Base-by-base conservation (phyloP, 306 rosid species). In the Betula pendula region DNA sequence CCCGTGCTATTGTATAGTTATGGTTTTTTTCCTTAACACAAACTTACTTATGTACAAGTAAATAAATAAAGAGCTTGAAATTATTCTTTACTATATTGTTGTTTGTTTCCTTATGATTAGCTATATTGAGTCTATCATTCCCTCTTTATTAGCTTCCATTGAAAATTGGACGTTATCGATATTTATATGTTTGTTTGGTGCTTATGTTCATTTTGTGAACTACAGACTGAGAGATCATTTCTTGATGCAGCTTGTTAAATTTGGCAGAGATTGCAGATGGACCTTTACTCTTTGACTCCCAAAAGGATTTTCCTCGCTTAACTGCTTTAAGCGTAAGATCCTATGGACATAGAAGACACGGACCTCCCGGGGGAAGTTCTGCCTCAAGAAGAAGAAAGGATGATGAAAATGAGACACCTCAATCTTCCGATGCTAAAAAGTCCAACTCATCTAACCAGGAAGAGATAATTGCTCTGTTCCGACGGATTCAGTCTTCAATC, bases 191-290 rank as follows among this genome's bases (percentile, higher is more conserved):
- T 74, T 16, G 11, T 48, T 70, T 67, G 68, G 33, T 24, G 68
- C 17, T 14, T 25, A 55, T 38, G 67, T 75, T 63, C 82, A 59
- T 72, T 56, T 86, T 80, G 69, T 44, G 52, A 76, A 68, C 33
- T 72, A 56, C 50, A 73, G 71, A 80, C 88, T 80, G 87, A 88
- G 81, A 74, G 85, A 55, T 70, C 78, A 80, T 81, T 75, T 78
- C 76, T 84, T 87, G 91, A 85, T 90, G 92, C 92, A 86, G 91
- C 90, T 85, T 88, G 71, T 88, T 86, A 70, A 84, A 85, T 88
- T 81, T 90, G 89, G 85, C 92, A 79, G 90, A 88, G 81, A 77
- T 85, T 85, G 87, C 87, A 75, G 96, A 81, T 83, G 77, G 79
- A 72, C 27, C 65, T 44, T 72, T 84, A 66, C 49, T 59, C n/a